Evolutionary conservation across 73 alveolate species (phyloP).

Genomic region (Uronychia setigera): DNA sequence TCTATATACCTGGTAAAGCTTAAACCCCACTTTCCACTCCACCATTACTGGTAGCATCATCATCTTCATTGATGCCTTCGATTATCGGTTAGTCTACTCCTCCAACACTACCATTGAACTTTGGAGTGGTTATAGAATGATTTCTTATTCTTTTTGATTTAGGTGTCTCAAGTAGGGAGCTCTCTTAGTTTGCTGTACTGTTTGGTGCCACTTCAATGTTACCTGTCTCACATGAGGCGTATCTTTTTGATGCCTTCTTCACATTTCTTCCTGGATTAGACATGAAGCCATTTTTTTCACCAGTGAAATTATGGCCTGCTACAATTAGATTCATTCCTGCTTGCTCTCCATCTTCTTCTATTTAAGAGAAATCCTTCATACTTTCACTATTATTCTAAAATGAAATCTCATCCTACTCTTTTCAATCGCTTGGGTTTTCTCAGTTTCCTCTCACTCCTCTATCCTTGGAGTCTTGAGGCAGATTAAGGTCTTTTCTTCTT

Average conservation of each 20-base stretch:
- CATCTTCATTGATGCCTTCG: neutral
- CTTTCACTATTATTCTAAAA: neutral
- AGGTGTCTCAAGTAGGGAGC: neutral
- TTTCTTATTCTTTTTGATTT: too few relatives aligned
- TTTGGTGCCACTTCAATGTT: neutral
- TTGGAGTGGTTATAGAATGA: neutral
- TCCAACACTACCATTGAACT: neutral
- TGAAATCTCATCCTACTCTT: neutral
- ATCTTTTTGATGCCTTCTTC: neutral
- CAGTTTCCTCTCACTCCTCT: neutral
- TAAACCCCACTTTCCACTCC: neutral
- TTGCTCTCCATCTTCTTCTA: neutral
- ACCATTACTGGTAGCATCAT: neutral
- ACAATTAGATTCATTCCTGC: neutral
- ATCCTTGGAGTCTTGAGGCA: neutral
- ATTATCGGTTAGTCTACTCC: neutral
- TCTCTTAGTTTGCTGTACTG: neutral
- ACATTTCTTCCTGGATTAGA: neutral
- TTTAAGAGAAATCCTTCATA: neutral
- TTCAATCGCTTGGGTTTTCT: neutral
- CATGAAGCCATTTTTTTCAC: neutral
- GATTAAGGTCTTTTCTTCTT: neutral
- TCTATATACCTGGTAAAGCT: neutral
- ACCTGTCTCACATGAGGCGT: neutral
- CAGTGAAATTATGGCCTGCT: neutral